Base-by-base conservation (phyloP, 345 rosid species). In the Dovyalis caffra region DNA sequence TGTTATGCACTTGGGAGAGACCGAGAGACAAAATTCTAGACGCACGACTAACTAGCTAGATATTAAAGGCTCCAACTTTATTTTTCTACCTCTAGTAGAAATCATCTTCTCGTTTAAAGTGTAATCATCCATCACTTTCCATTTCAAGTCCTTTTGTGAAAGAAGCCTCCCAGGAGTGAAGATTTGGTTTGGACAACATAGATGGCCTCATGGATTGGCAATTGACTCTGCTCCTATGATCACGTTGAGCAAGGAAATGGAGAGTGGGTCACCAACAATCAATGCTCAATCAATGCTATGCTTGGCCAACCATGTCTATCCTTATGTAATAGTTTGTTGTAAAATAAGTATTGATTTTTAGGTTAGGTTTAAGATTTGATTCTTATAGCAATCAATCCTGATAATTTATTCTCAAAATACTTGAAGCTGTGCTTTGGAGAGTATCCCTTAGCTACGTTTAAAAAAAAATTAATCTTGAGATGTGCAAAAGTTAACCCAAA, bases 141-240 rank as follows among this genome's bases (percentile, higher is more conserved):
- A 71, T 64, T 47, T 45, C 51, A 74, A 61, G 51, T 69, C 66
- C 83, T 83, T 81, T 84, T 81, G 87, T 81, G 31, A 74, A 57
- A 74, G 72, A 76, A 84, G 87, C 69, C 77, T 70, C 81, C 78
- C 45, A n/a, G 53, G 76, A 77, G 28, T 73, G 61, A 69, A 70
- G 87, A 53, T 70, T 58, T 70, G 66, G 56, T 71, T 70, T 57
- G 64, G 69, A 74, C 69, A 70, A 68, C 26, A 45, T 29, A 28
- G 45, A 70, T 57, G 68, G 68, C 34, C 60, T 72, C 58, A 56
- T 35, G 75, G 31, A 57, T 64, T 58, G 43, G 70, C 68, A 69
- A 76, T 74, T 65, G 49, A 6, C 60, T 51, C 8, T 20, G 32
- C 72, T 51, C 67, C 56, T 60, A 47, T 64, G 49, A 69, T 70